Evolutionary conservation across 1,139 yeast species (phyloP).

Genomic region (Maudiozyma humilis): DNA sequence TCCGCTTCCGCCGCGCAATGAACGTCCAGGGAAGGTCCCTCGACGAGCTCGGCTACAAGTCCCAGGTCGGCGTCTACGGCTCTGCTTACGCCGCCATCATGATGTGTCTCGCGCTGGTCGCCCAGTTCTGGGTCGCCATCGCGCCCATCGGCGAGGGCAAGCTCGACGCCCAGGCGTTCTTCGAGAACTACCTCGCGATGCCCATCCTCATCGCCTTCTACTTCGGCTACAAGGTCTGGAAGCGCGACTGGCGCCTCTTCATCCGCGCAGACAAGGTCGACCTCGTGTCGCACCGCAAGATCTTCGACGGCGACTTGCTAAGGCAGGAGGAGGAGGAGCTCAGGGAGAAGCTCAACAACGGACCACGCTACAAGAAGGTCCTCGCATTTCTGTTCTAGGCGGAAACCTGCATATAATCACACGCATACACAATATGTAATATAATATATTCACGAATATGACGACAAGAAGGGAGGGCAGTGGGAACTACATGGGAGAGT

Average conservation of each 20-base stretch:
- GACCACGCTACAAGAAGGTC: slow-evolving; percentile 46
- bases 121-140: slow-evolving; percentile 52
- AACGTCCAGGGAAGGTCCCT: slow-evolving; percentile 47
- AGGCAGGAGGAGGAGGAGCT: slow-evolving; percentile 65
- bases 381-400: slow-evolving; percentile 44
- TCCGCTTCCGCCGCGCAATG: slow-evolving; percentile 60
- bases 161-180: slow-evolving; percentile 48
- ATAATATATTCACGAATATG: background rate
- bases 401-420: background rate
- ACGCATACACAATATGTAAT: background rate
- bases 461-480: background rate
- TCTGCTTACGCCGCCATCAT: slow-evolving; percentile 44
- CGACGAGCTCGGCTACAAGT: slow-evolving; percentile 45
- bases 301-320: slow-evolving; percentile 56
- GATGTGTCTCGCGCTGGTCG: slow-evolving; percentile 44
- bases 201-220: slow-evolving; percentile 54
- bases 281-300: slow-evolving; percentile 66
- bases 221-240: slow-evolving; percentile 50
- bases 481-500: background rate
- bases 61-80: slow-evolving; percentile 51
- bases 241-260: slow-evolving; percentile 46
- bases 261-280: slow-evolving; percentile 51
- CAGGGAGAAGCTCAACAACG: slow-evolving; percentile 44
- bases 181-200: slow-evolving; percentile 54
- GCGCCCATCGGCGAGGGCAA: slow-evolving; percentile 51